Conservation (phyloP, 2,329 filamentous ascomycete genomes). For the Lachnellula cervina region DNA sequence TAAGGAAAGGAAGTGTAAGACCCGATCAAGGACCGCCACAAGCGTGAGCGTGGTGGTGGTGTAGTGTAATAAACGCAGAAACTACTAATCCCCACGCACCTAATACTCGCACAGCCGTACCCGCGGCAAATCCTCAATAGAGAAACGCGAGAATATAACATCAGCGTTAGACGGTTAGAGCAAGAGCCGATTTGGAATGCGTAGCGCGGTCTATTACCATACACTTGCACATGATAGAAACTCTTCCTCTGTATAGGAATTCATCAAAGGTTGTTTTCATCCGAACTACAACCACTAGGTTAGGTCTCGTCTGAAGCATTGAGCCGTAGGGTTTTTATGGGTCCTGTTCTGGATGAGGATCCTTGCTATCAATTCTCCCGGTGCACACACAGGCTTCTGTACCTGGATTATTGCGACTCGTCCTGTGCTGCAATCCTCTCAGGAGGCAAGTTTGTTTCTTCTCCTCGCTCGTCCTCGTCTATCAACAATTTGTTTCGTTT, state of each 20-base stretch:
- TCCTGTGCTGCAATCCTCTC: not conserved
- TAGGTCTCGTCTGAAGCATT: not conserved
- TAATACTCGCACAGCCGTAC: not conserved
- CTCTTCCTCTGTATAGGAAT: too few relatives aligned
- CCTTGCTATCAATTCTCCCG: not conserved
- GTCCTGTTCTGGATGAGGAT: not conserved
- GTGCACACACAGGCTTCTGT: not conserved
- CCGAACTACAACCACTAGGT: too few relatives aligned
- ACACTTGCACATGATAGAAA: not conserved
- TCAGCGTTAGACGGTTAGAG: not conserved
- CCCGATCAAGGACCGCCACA: too few relatives aligned
- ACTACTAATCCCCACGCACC: too few relatives aligned
- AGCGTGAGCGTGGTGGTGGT: too few relatives aligned
- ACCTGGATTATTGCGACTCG: not conserved
- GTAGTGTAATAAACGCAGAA: too few relatives aligned
- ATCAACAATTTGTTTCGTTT: slow-evolving; percentile 1
- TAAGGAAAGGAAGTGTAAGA: too few relatives aligned
- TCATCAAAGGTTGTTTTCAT: too few relatives aligned
- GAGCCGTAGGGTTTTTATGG: too few relatives aligned
- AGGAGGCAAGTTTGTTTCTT: not conserved
- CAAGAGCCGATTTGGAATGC: not conserved
- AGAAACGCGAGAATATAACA: not conserved
- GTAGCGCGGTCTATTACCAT: not conserved
- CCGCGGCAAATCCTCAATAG: slow-evolving; percentile 5
- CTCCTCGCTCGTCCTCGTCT: not conserved